These are phyloP conservation scores for apple (Malus domestica) DNA, from an alignment of 306 rosid genomes.

Conservation along the genomic window ASM211411v1 NC_041805.1:17250501-17251000, in stretches of 20 bases:
- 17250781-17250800: too few species aligned
- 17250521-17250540: too few species aligned
- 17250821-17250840: neutral
- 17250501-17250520: too few species aligned
- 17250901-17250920: slow-evolving; percentile 11
- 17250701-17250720: too few species aligned
- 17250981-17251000: slow-evolving; percentile 17
- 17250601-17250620: neutral
- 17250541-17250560: too few species aligned
- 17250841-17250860: neutral
- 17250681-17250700: too few species aligned
- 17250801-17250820: neutral
- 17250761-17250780: too few species aligned
- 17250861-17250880: neutral
- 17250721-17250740: too few species aligned
- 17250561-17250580: too few species aligned
- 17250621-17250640: neutral
- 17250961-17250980: slow-evolving; percentile 12
- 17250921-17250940: slow-evolving; percentile 19
- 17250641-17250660: neutral
- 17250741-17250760: too few species aligned
- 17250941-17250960: slow-evolving; percentile 22
- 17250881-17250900: slow-evolving; percentile 16
- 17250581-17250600: too few species aligned
- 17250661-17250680: too few species aligned